Conservation (phyloP, 441 rosid species). For the Pelargonium australe region DNA sequence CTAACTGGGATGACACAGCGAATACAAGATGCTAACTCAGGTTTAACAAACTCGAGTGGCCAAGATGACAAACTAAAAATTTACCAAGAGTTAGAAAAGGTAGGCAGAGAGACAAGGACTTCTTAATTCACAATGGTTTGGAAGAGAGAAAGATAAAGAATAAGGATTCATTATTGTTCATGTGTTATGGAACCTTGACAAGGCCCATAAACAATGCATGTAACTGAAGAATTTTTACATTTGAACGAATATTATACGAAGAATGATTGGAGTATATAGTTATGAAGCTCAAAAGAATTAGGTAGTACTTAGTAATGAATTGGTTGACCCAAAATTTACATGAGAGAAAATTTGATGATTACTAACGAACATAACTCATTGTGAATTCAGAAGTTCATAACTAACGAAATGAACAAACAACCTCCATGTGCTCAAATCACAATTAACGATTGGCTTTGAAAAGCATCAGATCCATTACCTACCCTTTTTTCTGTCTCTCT, state of each 20-base stretch:
- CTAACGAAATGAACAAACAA: constrained; percentile 31
- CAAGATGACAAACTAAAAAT: constrained; percentile 29
- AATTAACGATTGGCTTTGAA: constrained; percentile 30
- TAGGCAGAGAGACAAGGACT: constrained; percentile 30
- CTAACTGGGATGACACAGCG: constrained; percentile 18
- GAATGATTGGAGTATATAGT: constrained; percentile 28
- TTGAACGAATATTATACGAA: constrained; percentile 23
- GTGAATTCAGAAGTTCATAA: constrained; percentile 21
- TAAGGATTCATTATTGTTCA: constrained; percentile 22
- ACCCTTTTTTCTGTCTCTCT: constrained; percentile 18
- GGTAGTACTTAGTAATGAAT: too few species aligned
- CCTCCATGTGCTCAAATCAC: constrained; percentile 32
- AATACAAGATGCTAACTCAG: constrained; percentile 20
- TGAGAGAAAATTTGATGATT: constrained; percentile 12
- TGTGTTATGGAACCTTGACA: constrained; percentile 17
- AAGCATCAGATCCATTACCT: constrained; percentile 32
- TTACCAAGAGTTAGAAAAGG: constrained; percentile 20
- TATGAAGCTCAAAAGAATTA: constrained; percentile 32
- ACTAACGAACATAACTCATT: constrained; percentile 33
- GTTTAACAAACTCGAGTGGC: constrained; percentile 54
- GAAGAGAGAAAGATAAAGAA: constrained; percentile 15
- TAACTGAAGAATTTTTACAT: constrained; percentile 31
- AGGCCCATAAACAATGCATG: constrained; percentile 19
- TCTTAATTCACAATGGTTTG: constrained; percentile 5
- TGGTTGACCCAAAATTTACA: too few species aligned